Evolutionary conservation across 148 eudicot genomes (phyloP).

Genomic region (Limonium bicolor): DNA sequence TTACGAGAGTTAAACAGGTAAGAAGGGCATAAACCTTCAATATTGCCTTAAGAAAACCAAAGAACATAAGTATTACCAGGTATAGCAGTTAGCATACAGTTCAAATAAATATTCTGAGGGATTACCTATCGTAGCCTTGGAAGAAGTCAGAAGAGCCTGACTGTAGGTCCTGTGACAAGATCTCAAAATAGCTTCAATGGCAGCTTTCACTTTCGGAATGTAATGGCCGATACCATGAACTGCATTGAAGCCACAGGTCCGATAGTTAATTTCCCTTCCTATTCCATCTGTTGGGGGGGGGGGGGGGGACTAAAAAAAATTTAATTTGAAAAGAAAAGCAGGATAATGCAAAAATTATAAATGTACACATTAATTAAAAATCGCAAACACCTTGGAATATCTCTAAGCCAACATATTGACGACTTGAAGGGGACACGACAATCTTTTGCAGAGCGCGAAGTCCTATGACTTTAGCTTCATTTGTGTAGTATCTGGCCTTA

Average conservation of each 20-base stretch:
- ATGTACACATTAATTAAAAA: not conserved
- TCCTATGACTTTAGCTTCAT: slow-evolving; percentile 97
- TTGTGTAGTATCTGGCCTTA: slow-evolving; percentile 90
- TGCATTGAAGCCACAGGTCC: slow-evolving; percentile 23
- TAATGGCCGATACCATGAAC: slow-evolving; percentile 85
- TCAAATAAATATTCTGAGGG: no score
- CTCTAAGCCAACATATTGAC: slow-evolving; percentile 67
- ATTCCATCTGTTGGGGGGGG: no score
- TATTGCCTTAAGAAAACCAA: no score
- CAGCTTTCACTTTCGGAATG: slow-evolving; percentile 95
- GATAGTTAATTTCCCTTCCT: not conserved
- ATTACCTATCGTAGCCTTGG: slow-evolving; percentile 76
- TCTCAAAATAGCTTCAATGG: slow-evolving; percentile 82
- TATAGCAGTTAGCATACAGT: no score
- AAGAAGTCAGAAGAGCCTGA: slow-evolving; percentile 94
- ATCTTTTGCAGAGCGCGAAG: slow-evolving; percentile 91
- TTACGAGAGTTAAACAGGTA: no score
- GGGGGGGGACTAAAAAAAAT: no score
- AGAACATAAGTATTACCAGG: no score
- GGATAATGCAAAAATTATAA: not conserved
- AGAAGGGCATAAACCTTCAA: no score
- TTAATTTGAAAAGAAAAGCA: no score
- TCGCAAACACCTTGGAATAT: slow-evolving; percentile 68
- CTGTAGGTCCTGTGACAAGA: slow-evolving; percentile 79
- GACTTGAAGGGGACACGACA: slow-evolving; percentile 68